A percentile compares a stretch with the other conserved stretches of the same genome.
These are phyloP conservation scores for Dispira parvispora DNA, from an alignment of 192 early-diverging fungal genomes.

Conservation along the genomic window DNA sequence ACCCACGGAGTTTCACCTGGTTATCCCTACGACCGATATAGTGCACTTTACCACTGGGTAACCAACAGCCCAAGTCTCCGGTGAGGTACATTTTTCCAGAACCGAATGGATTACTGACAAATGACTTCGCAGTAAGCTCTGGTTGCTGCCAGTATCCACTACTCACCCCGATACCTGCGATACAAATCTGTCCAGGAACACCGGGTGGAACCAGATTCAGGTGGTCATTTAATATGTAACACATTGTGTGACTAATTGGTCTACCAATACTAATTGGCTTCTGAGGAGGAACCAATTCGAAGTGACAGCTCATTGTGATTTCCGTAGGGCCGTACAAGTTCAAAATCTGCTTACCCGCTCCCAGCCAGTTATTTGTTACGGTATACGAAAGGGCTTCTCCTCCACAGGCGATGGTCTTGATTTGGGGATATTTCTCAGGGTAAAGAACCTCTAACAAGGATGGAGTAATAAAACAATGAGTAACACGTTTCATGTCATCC, in stretches of 20 bases:
- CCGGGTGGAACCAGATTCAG: not conserved
- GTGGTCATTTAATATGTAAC: not conserved
- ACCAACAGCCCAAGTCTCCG: slow-evolving; percentile 18
- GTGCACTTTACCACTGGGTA: slow-evolving; percentile 18
- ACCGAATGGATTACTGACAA: slow-evolving; percentile 23
- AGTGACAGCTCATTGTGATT: not conserved
- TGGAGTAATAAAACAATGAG: not conserved
- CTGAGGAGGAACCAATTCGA: not conserved
- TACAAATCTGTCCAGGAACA: not conserved
- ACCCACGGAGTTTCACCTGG: slow-evolving; percentile 24
- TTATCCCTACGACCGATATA: slow-evolving; percentile 20
- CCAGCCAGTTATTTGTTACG: no score
- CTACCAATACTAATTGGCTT: not conserved
- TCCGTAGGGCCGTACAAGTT: slow-evolving; percentile 6
- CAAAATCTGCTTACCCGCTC: not conserved
- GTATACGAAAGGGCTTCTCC: not conserved
- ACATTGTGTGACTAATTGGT: not conserved
- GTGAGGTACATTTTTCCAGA: slow-evolving; percentile 17
- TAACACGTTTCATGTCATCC: not conserved
- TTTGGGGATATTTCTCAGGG: not conserved
- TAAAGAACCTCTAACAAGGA: not conserved
- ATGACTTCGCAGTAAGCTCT: slow-evolving; percentile 18
- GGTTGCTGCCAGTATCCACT: slow-evolving; percentile 20
- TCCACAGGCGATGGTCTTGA: not conserved
- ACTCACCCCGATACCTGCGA: slow-evolving; percentile 14